phyloP scores from a whole-genome alignment of 1,139 yeast genomes.

The Suhomyces coccinellae region DNA sequence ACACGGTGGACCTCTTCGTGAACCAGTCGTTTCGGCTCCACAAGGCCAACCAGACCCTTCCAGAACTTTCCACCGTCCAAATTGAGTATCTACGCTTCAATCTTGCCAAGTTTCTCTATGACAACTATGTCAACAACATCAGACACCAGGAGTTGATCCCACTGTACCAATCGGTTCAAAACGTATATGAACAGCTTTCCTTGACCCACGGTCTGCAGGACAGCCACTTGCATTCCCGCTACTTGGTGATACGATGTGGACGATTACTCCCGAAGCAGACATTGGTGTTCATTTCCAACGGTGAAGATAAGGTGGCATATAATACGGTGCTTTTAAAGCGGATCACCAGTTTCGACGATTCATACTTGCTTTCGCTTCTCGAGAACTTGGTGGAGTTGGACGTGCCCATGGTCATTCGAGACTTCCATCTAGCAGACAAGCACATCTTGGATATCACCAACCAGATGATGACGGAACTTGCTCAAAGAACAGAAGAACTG shows the following conservation, averaged over 20 bases:
- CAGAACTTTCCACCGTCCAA: conserved; percentile 8
- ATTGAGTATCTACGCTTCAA: conserved; percentile 10
- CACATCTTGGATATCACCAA: conserved; percentile 13
- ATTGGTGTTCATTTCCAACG: conserved; percentile 13
- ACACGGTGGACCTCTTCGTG: conserved; percentile 11
- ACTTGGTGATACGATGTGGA: conserved; percentile 15
- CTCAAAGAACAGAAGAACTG: conserved; percentile 2
- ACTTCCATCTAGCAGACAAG: conserved; percentile 11
- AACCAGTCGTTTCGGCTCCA: conserved; percentile 18
- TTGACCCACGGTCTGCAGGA: conserved; percentile 8
- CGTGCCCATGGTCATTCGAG: conserved; percentile 15
- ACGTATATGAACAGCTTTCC: conserved; percentile 13
- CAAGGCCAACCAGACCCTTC: conserved; percentile 10
- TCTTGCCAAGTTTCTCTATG: conserved; percentile 11
- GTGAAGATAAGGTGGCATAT: conserved; percentile 1
- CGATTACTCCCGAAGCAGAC: conserved; percentile 15
- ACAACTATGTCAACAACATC: conserved; percentile 7
- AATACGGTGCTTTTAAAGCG: conserved; percentile 13
- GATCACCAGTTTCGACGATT: conserved; percentile 8
- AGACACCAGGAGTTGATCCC: conserved; percentile 14
- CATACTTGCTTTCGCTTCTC: conserved; percentile 10
- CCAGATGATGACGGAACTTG: conserved; percentile 9
- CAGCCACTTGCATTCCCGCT: conserved; percentile 10
- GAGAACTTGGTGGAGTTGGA: conserved; percentile 13
- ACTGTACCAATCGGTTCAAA: conserved; percentile 12